These are phyloP conservation scores for Solidago caesia DNA, from an alignment of 129 eudicot genomes.

Conservation along the genomic window DNA sequence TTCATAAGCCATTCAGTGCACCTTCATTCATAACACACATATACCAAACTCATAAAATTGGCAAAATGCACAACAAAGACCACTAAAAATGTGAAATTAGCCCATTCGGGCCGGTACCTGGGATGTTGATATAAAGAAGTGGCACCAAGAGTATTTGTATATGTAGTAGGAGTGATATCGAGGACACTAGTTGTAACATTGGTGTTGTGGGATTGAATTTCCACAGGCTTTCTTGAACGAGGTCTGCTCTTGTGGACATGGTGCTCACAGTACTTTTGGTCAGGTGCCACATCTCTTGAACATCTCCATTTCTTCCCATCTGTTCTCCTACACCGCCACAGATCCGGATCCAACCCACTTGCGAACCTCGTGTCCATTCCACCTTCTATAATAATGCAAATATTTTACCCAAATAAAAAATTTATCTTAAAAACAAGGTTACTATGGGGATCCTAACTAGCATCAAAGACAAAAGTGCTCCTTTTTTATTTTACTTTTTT, in stretches of 20 bases:
- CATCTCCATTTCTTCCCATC: slow-evolving; percentile 93
- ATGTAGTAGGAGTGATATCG: slow-evolving; percentile 8
- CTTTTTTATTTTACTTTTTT: background rate
- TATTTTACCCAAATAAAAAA: too few species aligned
- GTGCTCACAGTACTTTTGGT: slow-evolving; percentile 77
- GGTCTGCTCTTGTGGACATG: slow-evolving; percentile 64
- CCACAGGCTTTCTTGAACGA: slow-evolving; percentile 99
- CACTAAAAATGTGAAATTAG: background rate
- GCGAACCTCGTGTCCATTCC: slow-evolving; percentile 49
- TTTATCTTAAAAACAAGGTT: too few species aligned
- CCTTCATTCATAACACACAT: slow-evolving; percentile 30
- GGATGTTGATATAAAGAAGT: slow-evolving; percentile 41
- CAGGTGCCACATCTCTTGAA: slow-evolving; percentile 67
- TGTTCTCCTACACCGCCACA: slow-evolving; percentile 81
- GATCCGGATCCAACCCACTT: slow-evolving; percentile 66
- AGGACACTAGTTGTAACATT: background rate
- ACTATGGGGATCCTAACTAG: too few species aligned
- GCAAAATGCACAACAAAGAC: slow-evolving; percentile 27
- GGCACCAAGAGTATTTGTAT: slow-evolving; percentile 19
- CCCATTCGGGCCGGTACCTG: slow-evolving; percentile 21
- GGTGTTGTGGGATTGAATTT: slow-evolving; percentile 39
- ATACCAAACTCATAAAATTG: slow-evolving; percentile 20
- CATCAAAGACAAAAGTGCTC: background rate
- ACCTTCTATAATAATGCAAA: background rate
- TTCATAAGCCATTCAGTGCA: slow-evolving; percentile 47